These are phyloP conservation scores for Porcisia deanei DNA, from an alignment of 208 protist genomes.

Conservation along the genomic window DNA sequence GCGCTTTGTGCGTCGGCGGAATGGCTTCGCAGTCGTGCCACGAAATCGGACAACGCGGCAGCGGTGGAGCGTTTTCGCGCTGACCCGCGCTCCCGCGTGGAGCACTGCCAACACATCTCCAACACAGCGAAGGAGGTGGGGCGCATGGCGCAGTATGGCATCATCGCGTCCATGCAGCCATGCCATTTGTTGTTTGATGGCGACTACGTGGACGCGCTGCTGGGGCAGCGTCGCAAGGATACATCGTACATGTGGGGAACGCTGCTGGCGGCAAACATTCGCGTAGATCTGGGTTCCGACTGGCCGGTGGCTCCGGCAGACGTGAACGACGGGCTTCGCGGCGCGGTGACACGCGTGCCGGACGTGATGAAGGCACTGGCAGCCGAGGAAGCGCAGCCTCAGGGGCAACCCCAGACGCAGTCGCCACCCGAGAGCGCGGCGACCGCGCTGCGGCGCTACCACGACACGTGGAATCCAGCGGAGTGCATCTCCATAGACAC, in stretches of 20 bases:
- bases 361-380: slow-evolving; percentile 54
- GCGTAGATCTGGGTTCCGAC: slow-evolving; percentile 59
- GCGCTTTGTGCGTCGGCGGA: slow-evolving; percentile 35
- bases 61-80: slow-evolving; percentile 28
- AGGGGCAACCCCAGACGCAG: not conserved
- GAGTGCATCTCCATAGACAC: slow-evolving; percentile 62
- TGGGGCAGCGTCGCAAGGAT: slow-evolving; percentile 38
- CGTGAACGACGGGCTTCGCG: slow-evolving; percentile 50
- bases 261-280: slow-evolving; percentile 35
- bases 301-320: slow-evolving; percentile 64
- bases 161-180: slow-evolving; percentile 81
- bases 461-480: slow-evolving; percentile 45
- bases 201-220: slow-evolving; percentile 50
- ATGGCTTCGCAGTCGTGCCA: slow-evolving; percentile 19
- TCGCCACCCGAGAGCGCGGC: not conserved
- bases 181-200: slow-evolving; percentile 63
- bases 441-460: slow-evolving; percentile 30
- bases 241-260: slow-evolving; percentile 57
- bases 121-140: slow-evolving; percentile 42
- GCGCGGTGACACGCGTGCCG: slow-evolving; percentile 55
- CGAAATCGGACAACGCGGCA: not conserved
- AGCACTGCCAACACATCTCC: slow-evolving; percentile 68
- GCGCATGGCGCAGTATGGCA: slow-evolving; percentile 42
- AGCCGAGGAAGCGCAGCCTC: slow-evolving; percentile 28
- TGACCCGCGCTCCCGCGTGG: slow-evolving; percentile 54